Base-by-base conservation (phyloP, 179 eudicot genomes). In the Beta corolliflora region DNA sequence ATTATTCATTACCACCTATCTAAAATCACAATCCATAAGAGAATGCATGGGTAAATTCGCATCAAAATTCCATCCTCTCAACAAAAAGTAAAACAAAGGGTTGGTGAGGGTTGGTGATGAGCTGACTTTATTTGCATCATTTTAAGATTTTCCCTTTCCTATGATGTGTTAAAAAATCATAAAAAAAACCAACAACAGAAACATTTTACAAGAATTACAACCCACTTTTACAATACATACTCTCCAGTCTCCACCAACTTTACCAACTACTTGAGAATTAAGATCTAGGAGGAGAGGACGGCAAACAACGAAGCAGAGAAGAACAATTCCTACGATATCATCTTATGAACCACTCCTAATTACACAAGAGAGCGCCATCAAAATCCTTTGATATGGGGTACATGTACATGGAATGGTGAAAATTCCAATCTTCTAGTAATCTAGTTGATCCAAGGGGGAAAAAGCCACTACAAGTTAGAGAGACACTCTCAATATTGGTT, bases 351-450 rank as follows among this genome's bases (percentile, higher is more conserved):
- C 58, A 15, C 13, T 25, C 46, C 55, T 45, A 46, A 50, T 64
- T 77, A 77, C 71, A 56, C 54, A 69, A 36, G 14, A 64, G 73
- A 78, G 36, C 54, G 50, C 75, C 81, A 68, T 54, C 68, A 45
- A 44, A 56, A 70, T 0, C 66, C 14, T 44, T 41, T 11, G 56
- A 45, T 56, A 70, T 59, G 56, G 16, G 25, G 12, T 56, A 45
- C 66, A 79, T 70, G 21, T 9, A 56, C 16, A 14, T 3, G n/a
- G 48, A 44, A 21, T 48, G 55, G 19, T 3, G 36, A 45, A n/a
- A 5, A 5, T 29, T 29, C 19, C 4, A 25, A 55, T 12, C 31
- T 16, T 31, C 64, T 67, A 13, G 12, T 52, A 19, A 53, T 46
- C 81, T 78, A 53, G n/a, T 23, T 55, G 76, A 73, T 73, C 76